These are phyloP conservation scores for Acacia melanoxylon DNA, from an alignment of 306 rosid genomes.

Conservation along the genomic window DNA sequence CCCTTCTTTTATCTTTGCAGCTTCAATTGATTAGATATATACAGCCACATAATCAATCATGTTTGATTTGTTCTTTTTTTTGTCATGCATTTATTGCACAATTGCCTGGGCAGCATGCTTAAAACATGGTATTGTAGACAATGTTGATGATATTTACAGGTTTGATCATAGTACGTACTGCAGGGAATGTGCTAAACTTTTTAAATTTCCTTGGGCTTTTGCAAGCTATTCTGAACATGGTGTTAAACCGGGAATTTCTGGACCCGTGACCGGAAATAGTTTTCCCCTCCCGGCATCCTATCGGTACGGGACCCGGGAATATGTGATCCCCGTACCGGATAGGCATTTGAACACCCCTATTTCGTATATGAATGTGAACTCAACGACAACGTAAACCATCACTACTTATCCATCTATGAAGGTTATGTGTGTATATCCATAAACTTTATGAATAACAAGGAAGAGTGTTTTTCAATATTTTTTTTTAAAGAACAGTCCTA, in stretches of 20 bases:
- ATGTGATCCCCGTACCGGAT: too few species aligned
- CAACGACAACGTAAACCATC: background rate
- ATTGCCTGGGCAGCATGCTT: conserved; percentile 72
- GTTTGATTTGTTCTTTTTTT: background rate
- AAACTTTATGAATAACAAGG: background rate
- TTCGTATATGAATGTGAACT: background rate
- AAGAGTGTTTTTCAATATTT: background rate
- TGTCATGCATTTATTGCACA: conserved; percentile 71
- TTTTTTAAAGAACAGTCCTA: background rate
- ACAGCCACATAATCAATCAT: background rate
- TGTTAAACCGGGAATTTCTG: too few species aligned
- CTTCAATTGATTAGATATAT: background rate
- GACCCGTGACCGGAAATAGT: too few species aligned
- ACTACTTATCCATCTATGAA: background rate
- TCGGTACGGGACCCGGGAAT: too few species aligned
- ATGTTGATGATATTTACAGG: too few species aligned
- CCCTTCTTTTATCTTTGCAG: background rate
- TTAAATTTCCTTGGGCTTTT: conserved; percentile 76
- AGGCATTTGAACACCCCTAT: too few species aligned
- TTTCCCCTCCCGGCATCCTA: too few species aligned
- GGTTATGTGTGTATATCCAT: background rate
- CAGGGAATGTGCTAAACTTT: conserved; percentile 64
- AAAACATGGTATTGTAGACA: conserved; percentile 55
- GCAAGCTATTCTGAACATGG: conserved; percentile 20
- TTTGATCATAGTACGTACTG: conserved; percentile 38